Evolutionary conservation across 73 alveolate species (phyloP).

Genomic region (Symbiodinium pilosum): DNA sequence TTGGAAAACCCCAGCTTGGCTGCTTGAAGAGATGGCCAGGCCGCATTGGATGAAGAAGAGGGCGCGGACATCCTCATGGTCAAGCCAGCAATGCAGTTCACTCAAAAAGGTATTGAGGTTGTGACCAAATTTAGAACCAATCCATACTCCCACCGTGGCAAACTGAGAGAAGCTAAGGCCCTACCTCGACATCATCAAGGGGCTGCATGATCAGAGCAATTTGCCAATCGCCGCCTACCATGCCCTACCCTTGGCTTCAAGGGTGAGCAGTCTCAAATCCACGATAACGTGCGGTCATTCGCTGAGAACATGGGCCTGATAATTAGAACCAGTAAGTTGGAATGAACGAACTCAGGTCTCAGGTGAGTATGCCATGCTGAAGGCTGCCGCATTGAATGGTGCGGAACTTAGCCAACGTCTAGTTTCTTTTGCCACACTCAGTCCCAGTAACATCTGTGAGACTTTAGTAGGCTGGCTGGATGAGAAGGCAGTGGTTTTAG

Average conservation of each 20-base stretch:
- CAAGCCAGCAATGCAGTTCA: slow-evolving; percentile 74
- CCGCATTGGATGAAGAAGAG: slow-evolving; percentile 78
- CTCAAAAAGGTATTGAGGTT: too few species aligned
- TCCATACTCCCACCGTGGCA: too few species aligned
- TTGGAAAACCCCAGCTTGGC: not conserved
- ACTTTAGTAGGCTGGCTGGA: slow-evolving; percentile 45
- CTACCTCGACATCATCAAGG: slow-evolving; percentile 68
- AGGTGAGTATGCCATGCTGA: slow-evolving; percentile 95
- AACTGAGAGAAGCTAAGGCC: slow-evolving; percentile 35
- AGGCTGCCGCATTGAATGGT: slow-evolving; percentile 76
- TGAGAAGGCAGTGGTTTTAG: slow-evolving; percentile 91
- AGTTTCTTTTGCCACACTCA: not conserved
- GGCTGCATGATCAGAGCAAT: slow-evolving; percentile 82
- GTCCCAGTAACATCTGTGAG: not conserved
- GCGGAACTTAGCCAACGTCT: not conserved
- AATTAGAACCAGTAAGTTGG: not conserved
- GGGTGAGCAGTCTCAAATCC: not conserved
- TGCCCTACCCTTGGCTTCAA: not conserved
- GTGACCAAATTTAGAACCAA: too few species aligned
- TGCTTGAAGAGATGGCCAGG: not conserved
- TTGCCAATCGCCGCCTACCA: slow-evolving; percentile 92
- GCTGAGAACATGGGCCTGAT: not conserved
- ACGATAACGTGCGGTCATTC: too few species aligned
- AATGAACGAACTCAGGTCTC: slow-evolving; percentile 26
- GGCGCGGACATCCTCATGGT: slow-evolving; percentile 95